Percentiles rank a stretch among this genome's conserved stretches.
Conservation (phyloP, 371 early-diverging fungal genomes). For the Actinomucor elegans region DNA sequence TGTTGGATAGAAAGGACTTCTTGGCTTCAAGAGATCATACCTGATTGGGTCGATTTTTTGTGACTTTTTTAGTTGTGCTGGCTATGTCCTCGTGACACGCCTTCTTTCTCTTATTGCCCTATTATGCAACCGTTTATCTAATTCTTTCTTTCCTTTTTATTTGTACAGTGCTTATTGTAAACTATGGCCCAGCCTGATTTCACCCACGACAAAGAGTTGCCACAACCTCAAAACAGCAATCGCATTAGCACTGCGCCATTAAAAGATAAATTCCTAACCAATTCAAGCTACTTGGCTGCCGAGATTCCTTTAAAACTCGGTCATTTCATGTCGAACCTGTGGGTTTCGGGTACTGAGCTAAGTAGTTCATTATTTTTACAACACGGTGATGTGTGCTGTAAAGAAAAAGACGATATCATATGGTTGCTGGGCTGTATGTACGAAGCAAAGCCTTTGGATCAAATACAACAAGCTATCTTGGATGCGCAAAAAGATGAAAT, state of each 20-base stretch:
- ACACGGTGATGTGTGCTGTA: background rate
- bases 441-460: conserved; percentile 20
- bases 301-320: conserved; percentile 54
- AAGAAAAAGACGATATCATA: conserved; percentile 15
- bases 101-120: too few species aligned
- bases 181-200: too few species aligned
- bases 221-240: conserved; percentile 52
- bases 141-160: too few species aligned
- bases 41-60: too few species aligned
- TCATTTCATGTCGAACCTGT: conserved; percentile 49
- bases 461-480: conserved; percentile 34
- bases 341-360: conserved; percentile 39
- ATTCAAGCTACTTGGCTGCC: conserved; percentile 51
- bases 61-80: too few species aligned
- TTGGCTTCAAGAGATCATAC: too few species aligned
- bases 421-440: conserved; percentile 39
- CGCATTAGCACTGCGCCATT: conserved; percentile 46
- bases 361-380: conserved; percentile 26
- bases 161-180: too few species aligned
- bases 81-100: too few species aligned
- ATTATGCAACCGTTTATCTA: too few species aligned
- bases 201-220: conserved; percentile 31
- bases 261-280: conserved; percentile 46
- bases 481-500: conserved; percentile 39
- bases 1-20: too few species aligned